A percentile compares a stretch with the other conserved stretches of the same genome.
These are phyloP conservation scores for Helminthosporium solani DNA, from an alignment of 2,329 filamentous ascomycete species.

Conservation along the genomic window DNA sequence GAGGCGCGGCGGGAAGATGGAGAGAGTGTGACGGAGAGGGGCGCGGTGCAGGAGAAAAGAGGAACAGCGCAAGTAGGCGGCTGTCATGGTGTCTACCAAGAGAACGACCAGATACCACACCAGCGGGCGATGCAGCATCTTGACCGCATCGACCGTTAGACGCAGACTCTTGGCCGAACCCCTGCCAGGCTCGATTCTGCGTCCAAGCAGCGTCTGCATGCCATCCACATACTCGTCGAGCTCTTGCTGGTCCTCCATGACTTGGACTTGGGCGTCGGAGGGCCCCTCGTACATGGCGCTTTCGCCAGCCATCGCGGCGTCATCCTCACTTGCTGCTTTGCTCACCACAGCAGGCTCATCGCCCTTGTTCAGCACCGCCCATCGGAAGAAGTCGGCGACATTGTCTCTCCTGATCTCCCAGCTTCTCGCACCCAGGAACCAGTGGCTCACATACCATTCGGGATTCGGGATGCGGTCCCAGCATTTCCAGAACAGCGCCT, in stretches of 20 bases:
- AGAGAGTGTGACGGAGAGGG: constrained; percentile 44
- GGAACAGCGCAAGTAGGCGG: constrained; percentile 46
- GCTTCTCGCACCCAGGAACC: constrained; percentile 64
- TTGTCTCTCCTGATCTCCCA: constrained; percentile 67
- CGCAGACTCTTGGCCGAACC: constrained; percentile 60
- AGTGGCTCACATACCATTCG: constrained; percentile 60
- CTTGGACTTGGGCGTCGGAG: too few relatives aligned
- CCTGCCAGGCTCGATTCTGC: constrained; percentile 54
- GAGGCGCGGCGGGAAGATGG: constrained; percentile 61
- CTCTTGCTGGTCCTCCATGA: constrained; percentile 50
- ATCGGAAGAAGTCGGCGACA: constrained; percentile 64
- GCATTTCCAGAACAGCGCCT: constrained; percentile 59
- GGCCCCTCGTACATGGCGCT: too few relatives aligned
- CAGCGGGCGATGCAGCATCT: constrained; percentile 61
- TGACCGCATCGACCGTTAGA: constrained; percentile 65
- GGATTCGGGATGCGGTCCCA: constrained; percentile 56
- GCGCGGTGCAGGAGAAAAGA: constrained; percentile 57
- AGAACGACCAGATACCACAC: constrained; percentile 60
- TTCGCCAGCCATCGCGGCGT: too few relatives aligned
- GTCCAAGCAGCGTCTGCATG: constrained; percentile 56
- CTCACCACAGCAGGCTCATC: constrained; percentile 36
- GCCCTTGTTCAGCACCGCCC: constrained; percentile 64
- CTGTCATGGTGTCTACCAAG: constrained; percentile 53
- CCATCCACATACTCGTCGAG: constrained; percentile 57
- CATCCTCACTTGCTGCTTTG: constrained; percentile 12